These are phyloP conservation scores for Coccinonectria pachysandricola DNA, from an alignment of 2,329 filamentous ascomycete species.

Conservation along the genomic window DNA sequence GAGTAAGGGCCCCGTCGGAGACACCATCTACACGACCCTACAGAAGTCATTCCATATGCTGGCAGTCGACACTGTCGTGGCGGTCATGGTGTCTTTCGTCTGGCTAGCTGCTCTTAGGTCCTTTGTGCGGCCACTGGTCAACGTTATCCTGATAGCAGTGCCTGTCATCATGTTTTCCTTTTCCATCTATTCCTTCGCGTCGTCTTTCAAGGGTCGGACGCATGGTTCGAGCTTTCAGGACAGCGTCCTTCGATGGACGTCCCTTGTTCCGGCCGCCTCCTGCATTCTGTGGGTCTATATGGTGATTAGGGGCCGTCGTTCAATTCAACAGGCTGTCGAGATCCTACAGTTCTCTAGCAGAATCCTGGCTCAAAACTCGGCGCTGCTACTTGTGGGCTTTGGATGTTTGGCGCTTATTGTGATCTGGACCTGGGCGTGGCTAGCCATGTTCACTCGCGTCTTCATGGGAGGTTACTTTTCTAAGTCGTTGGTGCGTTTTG, in stretches of 20 bases:
- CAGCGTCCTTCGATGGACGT: conserved; percentile 76
- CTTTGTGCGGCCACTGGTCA: conserved; percentile 77
- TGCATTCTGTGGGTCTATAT: conserved; percentile 76
- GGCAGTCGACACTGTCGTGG: conserved; percentile 83
- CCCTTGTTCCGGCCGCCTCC: conserved; percentile 63
- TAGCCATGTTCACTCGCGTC: conserved; percentile 90
- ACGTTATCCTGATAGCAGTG: conserved; percentile 70
- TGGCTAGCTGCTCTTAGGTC: conserved; percentile 86
- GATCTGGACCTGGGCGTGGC: conserved; percentile 90
- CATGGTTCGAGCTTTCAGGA: conserved; percentile 78
- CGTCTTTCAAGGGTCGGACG: conserved; percentile 71
- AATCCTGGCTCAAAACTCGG: conserved; percentile 76
- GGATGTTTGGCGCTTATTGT: conserved; percentile 65
- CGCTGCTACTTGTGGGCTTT: conserved; percentile 75
- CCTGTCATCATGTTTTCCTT: conserved; percentile 82
- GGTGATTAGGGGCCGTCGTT: conserved; percentile 68
- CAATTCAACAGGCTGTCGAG: conserved; percentile 71
- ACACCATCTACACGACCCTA: conserved; percentile 88
- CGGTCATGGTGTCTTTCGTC: conserved; percentile 73
- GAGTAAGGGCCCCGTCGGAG: conserved; percentile 64
- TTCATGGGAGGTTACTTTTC: conserved; percentile 87
- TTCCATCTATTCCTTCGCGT: conserved; percentile 81
- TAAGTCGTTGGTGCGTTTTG: conserved; percentile 51
- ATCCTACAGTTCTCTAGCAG: conserved; percentile 89
- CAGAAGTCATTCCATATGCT: conserved; percentile 82